These are phyloP conservation scores for Phytophthora hybrid DNA, from an alignment of 352 stramenopile genomes.

Conservation along the genomic window DNA sequence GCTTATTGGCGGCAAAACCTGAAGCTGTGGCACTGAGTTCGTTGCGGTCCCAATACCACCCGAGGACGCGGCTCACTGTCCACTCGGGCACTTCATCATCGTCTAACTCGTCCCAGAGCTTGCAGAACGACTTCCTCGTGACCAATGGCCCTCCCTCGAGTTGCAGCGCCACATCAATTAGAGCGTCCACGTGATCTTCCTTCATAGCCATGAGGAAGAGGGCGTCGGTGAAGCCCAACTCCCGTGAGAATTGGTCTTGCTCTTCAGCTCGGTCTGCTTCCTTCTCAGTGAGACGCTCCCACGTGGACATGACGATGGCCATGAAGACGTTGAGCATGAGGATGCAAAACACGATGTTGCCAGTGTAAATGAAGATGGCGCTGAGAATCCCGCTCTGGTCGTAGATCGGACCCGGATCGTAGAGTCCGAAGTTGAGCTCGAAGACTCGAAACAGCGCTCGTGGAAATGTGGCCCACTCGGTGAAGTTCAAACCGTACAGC, in stretches of 20 bases:
- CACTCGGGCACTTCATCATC: constrained; percentile 48
- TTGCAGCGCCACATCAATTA: constrained; percentile 62
- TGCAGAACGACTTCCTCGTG: constrained; percentile 46
- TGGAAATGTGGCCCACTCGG: constrained; percentile 71
- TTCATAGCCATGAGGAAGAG: constrained; percentile 63
- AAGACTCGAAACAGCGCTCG: constrained; percentile 73
- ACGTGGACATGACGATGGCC: constrained; percentile 81
- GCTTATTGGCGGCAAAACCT: constrained; percentile 24
- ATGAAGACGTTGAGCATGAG: constrained; percentile 86
- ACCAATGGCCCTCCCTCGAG: constrained; percentile 52
- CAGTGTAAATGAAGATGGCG: constrained; percentile 76
- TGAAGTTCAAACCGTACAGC: constrained; percentile 70
- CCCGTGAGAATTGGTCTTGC: constrained; percentile 51
- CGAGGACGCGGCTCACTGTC: constrained; percentile 50
- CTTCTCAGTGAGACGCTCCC: constrained; percentile 64
- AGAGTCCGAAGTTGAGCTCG: constrained; percentile 78
- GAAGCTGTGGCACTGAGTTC: constrained; percentile 23
- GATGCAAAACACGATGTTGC: constrained; percentile 76
- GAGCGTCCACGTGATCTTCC: constrained; percentile 68
- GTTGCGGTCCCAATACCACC: constrained; percentile 70
- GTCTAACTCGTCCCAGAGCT: constrained; percentile 52
- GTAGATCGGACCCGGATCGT: constrained; percentile 75
- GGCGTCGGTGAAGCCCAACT: constrained; percentile 50
- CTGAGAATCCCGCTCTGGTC: constrained; percentile 68
- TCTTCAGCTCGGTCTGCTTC: constrained; percentile 61